Evolutionary conservation across 768 basidiomycete genomes (phyloP), one percentile per base, ranked within the genome.

Genomic region (Leccinum sublutescens): DNA sequence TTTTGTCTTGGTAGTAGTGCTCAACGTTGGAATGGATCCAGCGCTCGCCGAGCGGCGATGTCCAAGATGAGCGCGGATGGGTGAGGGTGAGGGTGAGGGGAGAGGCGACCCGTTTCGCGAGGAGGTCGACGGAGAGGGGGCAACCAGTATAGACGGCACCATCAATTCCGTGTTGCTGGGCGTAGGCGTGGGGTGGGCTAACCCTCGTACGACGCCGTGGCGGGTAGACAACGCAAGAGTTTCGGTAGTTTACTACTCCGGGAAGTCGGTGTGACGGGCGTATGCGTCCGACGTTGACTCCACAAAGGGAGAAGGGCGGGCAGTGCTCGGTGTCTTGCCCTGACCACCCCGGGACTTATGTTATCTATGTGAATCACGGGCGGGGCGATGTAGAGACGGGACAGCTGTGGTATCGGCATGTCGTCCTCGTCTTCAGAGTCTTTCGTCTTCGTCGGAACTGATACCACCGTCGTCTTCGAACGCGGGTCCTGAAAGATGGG

Each of bases 391-490:
- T 63, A 68, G 48, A 65, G 71, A 49, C 58, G 68, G 34, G 62
- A 56, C 7, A 70, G 62, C 17, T 55, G 68, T 4, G 62, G 68
- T 55, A 50, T 59, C 17, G 76, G 70, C 7, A 79, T 72, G 15
- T 69, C 57, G 14, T 69, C 57, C 3, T 75, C 67, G 0, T 75
- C 65, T 29, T 66, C 65, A 27, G 68, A 59, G 40, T 69, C 61
- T 76, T 29, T 81, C 80, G 14, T 76, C 76, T 4, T 75, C 78
- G 43, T 83, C 82, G 0, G 79, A 81, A 29, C 85, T 88, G 10
- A 91, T 75, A 4, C 87, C 85, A n/a, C 85, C 92, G 65, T 93
- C 93, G 66, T 94, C 93, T 68, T 88, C 82, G 62, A 83, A 85
- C 23, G 78, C 81, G 2, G 83, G 83, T 7, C 78, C 80, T 4